These are phyloP conservation scores for Recurvomyces mirabilis DNA, from an alignment of 495 filamentous ascomycete genomes.

Conservation along the genomic window DNA sequence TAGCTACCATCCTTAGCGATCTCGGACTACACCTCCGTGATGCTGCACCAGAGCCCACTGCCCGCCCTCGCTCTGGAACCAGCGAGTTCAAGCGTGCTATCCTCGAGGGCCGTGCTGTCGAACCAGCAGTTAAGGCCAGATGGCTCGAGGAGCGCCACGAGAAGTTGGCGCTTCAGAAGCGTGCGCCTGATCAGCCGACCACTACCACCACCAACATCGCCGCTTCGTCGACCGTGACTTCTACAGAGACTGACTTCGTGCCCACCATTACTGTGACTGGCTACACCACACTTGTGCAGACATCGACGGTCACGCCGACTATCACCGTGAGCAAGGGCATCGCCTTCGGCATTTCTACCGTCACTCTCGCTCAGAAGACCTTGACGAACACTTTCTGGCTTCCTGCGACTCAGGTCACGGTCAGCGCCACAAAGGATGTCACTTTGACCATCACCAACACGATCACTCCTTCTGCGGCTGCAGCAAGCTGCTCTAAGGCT, in stretches of 20 bases:
- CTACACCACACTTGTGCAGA: no score
- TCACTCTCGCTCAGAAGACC: conserved; percentile 1
- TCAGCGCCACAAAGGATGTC: background rate
- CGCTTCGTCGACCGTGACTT: conserved; percentile 5
- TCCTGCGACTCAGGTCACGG: background rate
- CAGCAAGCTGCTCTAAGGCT: background rate
- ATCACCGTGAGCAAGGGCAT: no score
- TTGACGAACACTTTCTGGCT: conserved; percentile 1
- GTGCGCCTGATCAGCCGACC: conserved; percentile 25
- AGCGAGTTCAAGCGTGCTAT: conserved; percentile 13
- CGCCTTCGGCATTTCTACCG: conserved; percentile 21
- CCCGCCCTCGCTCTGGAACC: conserved; percentile 6
- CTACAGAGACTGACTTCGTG: no score
- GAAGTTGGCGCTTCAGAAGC: conserved; percentile 12
- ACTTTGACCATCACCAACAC: conserved; percentile 3
- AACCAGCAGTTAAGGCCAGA: background rate
- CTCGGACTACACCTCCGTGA: conserved; percentile 1
- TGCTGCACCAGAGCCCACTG: conserved; percentile 4
- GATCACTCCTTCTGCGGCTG: background rate
- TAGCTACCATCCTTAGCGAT: conserved; percentile 17
- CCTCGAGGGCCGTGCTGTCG: conserved; percentile 8
- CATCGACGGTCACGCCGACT: conserved; percentile 20
- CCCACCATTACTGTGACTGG: conserved; percentile 15
- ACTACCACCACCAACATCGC: conserved; percentile 22
- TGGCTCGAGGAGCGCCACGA: conserved; percentile 7